phyloP scores from a whole-genome alignment of 2,329 filamentous ascomycete species.

The Teratosphaeria viscida region DNA sequence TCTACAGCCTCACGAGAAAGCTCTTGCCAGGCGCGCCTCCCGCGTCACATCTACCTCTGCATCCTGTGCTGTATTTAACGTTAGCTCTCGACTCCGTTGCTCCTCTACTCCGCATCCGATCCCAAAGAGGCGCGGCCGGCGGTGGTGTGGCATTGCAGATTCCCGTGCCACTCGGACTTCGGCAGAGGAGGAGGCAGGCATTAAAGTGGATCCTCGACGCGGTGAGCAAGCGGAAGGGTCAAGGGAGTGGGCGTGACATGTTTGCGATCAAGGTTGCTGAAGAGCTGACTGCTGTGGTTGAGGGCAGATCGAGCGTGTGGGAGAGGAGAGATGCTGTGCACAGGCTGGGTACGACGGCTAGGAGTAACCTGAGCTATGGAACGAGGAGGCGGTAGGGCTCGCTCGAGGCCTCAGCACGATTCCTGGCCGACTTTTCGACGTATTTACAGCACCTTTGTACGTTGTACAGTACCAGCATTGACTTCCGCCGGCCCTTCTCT shows the following conservation, averaged over 20 bases:
- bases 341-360: slow-evolving; percentile 65
- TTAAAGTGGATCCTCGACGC: slow-evolving; percentile 82
- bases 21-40: slow-evolving; percentile 68
- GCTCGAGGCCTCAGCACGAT: neutral
- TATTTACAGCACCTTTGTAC: neutral
- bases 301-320: slow-evolving; percentile 78
- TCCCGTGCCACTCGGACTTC: slow-evolving; percentile 62
- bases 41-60: slow-evolving; percentile 68
- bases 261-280: slow-evolving; percentile 72
- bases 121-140: slow-evolving; percentile 67
- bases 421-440: neutral
- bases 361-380: slow-evolving; percentile 53
- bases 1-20: slow-evolving; percentile 57
- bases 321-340: slow-evolving; percentile 68
- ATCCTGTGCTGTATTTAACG: slow-evolving; percentile 81
- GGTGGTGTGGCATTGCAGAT: slow-evolving; percentile 78
- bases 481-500: neutral
- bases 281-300: slow-evolving; percentile 77
- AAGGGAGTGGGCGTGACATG: slow-evolving; percentile 58
- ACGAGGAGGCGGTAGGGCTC: slow-evolving; percentile 3
- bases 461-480: neutral
- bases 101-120: slow-evolving; percentile 70
- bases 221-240: slow-evolving; percentile 66
- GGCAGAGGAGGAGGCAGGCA: slow-evolving; percentile 67
- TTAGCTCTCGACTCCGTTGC: slow-evolving; percentile 88